Conservation (phyloP, 495 filamentous ascomycete species). For the Haplographium delicatum region DNA sequence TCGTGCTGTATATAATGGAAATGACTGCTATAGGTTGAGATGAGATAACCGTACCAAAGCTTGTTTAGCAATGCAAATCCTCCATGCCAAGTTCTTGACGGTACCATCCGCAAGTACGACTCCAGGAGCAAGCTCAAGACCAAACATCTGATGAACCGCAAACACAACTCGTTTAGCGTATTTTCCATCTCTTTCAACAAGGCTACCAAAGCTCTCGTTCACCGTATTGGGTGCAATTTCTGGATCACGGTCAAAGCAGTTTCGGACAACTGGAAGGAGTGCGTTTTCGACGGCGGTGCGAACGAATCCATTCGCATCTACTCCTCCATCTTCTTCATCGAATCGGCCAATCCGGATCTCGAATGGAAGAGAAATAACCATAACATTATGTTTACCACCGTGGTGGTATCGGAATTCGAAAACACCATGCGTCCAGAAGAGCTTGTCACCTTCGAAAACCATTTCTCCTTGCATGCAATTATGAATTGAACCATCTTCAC, state of each 20-base stretch:
- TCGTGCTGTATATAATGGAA: too few species aligned
- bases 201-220: constrained; percentile 75
- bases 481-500: constrained; percentile 42
- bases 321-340: constrained; percentile 58
- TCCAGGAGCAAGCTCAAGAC: constrained; percentile 87
- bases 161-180: constrained; percentile 86
- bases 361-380: constrained; percentile 92
- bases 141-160: constrained; percentile 96
- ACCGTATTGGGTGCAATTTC: constrained; percentile 80
- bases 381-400: constrained; percentile 87
- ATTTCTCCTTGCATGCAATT: constrained; percentile 70
- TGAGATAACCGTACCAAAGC: constrained; percentile 65
- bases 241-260: constrained; percentile 88
- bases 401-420: constrained; percentile 98
- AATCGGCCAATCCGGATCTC: constrained; percentile 79
- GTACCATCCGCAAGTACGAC: constrained; percentile 92
- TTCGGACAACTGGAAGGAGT: constrained; percentile 74
- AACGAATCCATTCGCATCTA: constrained; percentile 43
- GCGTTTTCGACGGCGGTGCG: constrained; percentile 64
- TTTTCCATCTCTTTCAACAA: constrained; percentile 81
- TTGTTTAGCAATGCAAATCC: constrained; percentile 91
- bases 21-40: not conserved
- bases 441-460: constrained; percentile 85
- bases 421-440: constrained; percentile 93
- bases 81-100: constrained; percentile 87